Conservation (phyloP, 805 yeast species). For the Pichia thaimueangensis region DNA sequence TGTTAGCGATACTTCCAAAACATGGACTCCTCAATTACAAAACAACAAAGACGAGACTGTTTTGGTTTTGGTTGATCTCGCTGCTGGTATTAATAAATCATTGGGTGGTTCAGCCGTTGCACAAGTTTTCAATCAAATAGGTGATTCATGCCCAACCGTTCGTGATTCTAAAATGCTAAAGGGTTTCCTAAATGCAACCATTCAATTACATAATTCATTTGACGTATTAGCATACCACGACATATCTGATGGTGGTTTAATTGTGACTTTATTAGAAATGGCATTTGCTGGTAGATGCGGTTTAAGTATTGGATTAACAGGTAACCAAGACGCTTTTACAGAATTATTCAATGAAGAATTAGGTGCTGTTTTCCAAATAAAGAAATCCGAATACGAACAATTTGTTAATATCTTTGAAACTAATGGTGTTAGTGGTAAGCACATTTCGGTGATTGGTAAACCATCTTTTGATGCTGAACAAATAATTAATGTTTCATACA, state of each 20-base stretch:
- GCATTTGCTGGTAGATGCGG: slow-evolving; percentile 95
- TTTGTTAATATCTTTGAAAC: slow-evolving; percentile 51
- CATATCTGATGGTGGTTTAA: slow-evolving; percentile 92
- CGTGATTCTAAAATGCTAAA: slow-evolving; percentile 59
- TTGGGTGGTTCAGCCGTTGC: slow-evolving; percentile 94
- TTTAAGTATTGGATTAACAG: slow-evolving; percentile 46
- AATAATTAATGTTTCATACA: slow-evolving; percentile 39
- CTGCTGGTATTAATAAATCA: slow-evolving; percentile 44
- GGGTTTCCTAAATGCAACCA: slow-evolving; percentile 61
- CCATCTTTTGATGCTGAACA: slow-evolving; percentile 51
- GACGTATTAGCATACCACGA: slow-evolving; percentile 89
- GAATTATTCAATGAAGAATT: slow-evolving; percentile 85
- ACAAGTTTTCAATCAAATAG: slow-evolving; percentile 87
- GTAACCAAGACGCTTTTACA: slow-evolving; percentile 34
- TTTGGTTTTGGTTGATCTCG: slow-evolving; percentile 76
- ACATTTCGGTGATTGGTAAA: slow-evolving; percentile 59
- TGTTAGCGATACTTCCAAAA: slow-evolving; percentile 72
- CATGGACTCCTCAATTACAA: slow-evolving; percentile 90
- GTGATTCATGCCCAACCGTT: slow-evolving; percentile 77
- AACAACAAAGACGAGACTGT: slow-evolving; percentile 45
- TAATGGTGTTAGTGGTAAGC: slow-evolving; percentile 50
- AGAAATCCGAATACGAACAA: slow-evolving; percentile 41
- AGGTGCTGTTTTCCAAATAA: slow-evolving; percentile 92
- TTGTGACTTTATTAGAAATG: slow-evolving; percentile 85
- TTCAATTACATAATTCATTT: slow-evolving; percentile 60